A percentile compares a stretch with the other conserved stretches of the same genome.
These are phyloP conservation scores for Trichoderma asperellum DNA, from an alignment of 2,329 filamentous ascomycete species.

Conservation along the genomic window DNA sequence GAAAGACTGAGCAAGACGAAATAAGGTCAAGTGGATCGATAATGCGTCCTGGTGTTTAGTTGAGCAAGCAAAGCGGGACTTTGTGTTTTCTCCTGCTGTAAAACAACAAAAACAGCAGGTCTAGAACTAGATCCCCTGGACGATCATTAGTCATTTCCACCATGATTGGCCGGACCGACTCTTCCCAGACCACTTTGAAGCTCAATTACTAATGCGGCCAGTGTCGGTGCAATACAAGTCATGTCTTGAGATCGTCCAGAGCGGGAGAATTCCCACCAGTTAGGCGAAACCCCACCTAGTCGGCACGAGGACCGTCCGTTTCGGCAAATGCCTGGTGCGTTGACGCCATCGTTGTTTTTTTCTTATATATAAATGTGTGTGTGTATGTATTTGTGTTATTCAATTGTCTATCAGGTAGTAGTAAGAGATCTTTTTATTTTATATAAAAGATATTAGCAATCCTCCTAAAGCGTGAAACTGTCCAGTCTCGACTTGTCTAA, in stretches of 20 bases:
- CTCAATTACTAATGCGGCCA: constrained; percentile 10
- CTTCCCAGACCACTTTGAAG: not conserved
- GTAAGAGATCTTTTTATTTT: not conserved
- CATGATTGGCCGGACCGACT: not conserved
- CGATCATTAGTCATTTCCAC: not conserved
- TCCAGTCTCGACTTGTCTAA: not conserved
- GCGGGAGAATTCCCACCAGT: not conserved
- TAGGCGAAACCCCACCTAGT: not conserved
- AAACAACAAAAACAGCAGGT: constrained; percentile 3
- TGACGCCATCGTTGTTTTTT: constrained; percentile 6
- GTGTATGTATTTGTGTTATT: not conserved
- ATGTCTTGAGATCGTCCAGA: not conserved
- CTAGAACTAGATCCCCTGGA: constrained; percentile 3
- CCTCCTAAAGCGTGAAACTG: not conserved
- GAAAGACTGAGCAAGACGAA: not conserved
- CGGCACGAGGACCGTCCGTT: not conserved
- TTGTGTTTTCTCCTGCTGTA: not conserved
- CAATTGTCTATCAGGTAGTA: not conserved
- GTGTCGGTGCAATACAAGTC: constrained; percentile 1
- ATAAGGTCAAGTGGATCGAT: not conserved
- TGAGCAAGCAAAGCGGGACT: not conserved
- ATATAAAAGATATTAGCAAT: not conserved
- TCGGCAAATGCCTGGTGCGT: not conserved
- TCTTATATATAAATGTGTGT: not conserved
- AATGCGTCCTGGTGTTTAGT: not conserved